These are phyloP conservation scores for Kazachstania sp. DNA, from an alignment of 1,139 yeast genomes.

Conservation along the genomic window DNA sequence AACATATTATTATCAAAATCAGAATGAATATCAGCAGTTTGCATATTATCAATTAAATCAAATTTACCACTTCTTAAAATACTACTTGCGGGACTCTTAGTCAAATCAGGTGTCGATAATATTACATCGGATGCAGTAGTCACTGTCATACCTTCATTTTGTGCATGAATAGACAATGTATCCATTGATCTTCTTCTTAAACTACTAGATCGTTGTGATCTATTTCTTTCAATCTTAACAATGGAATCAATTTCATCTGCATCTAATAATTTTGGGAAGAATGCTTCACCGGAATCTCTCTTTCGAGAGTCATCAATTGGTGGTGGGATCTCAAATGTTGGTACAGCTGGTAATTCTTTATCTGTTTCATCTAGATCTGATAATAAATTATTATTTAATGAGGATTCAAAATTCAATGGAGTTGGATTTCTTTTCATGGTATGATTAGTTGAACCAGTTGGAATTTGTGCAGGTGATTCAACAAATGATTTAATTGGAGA, in stretches of 20 bases:
- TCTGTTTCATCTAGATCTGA: slow-evolving; percentile 2
- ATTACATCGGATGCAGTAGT: slow-evolving; percentile 29
- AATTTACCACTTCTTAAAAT: slow-evolving; percentile 40
- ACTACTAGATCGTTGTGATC: slow-evolving; percentile 37
- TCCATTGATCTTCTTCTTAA: slow-evolving; percentile 31
- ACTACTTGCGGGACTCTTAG: slow-evolving; percentile 41
- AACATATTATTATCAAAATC: neutral
- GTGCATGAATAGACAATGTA: slow-evolving; percentile 32
- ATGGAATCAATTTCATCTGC: slow-evolving; percentile 66
- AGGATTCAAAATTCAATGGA: slow-evolving; percentile 23
- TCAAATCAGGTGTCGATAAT: slow-evolving; percentile 30
- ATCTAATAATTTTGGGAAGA: slow-evolving; percentile 62
- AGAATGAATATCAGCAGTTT: neutral
- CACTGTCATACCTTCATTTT: slow-evolving; percentile 35
- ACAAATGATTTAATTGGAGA: neutral
- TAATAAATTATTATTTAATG: neutral
- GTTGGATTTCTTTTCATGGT: slow-evolving; percentile 14
- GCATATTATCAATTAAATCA: slow-evolving; percentile 15
- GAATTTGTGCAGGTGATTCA: neutral
- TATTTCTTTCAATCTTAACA: slow-evolving; percentile 59
- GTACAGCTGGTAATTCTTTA: slow-evolving; percentile 7
- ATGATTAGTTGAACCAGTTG: neutral
- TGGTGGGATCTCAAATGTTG: slow-evolving; percentile 2
- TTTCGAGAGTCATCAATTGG: slow-evolving; percentile 6
- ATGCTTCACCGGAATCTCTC: slow-evolving; percentile 46